Base-by-base conservation (phyloP, 169 alveolate genomes). In the Cryptosporidium xiaoi region DNA sequence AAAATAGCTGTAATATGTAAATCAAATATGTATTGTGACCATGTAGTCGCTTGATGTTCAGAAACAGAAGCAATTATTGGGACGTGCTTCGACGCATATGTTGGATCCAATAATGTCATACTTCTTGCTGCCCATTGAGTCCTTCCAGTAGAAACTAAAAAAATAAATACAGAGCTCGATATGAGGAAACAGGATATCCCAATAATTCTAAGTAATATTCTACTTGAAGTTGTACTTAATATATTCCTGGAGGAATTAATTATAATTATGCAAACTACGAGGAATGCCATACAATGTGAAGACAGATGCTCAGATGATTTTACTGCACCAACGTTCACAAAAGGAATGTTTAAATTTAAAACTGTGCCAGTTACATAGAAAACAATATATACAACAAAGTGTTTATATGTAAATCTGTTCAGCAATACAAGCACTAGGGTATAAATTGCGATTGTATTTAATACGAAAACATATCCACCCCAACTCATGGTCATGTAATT, bases 401-500 rank as follows among this genome's bases (percentile, higher is more conserved):
- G 95, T 68, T 94, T 95, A 65, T 92, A 92, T 64, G 95, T 93
- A 93, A 90, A 93, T 68, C 95, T 90, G 62, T 96, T 97, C 46
- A 98, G 94, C 58, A 97, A 92, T 20, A 97, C 91, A 18, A 96
- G 90, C 8, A 97, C 97, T 40, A 97, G 68, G 82, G 97, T 97
- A 85, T 94, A 97, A 65, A 96, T 93, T 36, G 99, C 99, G 67
- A 97, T 94, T 3, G 98, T 94, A 93, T 98, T 98, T 53, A 96
- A 94, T 34, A 98, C 95, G 91, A 97, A 98, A 33, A 98, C 98
- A 92, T 98, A 98, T 18, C 99, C 99, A 31, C 99, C 99, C 99
- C 99, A 98, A 10, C 99, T 95, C 46, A 98, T 95, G 20, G 97
- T 99, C 99, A 97, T 96, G 83, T 93, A 94, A 82, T 90, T 82